Evolutionary conservation across 2,329 filamentous ascomycete genomes (phyloP).

Genomic region (Penicillium sp.): DNA sequence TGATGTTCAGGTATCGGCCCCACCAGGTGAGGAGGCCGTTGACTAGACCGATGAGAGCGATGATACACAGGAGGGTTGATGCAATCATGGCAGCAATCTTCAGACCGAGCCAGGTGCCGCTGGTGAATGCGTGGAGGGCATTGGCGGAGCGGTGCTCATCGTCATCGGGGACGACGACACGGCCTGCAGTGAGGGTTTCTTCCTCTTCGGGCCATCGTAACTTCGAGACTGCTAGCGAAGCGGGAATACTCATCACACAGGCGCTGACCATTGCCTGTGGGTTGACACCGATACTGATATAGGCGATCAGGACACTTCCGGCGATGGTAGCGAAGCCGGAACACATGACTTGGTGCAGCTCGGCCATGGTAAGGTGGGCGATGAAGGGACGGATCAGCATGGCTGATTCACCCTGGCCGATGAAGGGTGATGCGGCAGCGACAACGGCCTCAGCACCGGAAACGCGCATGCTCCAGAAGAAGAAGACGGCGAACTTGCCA

Average conservation of each 20-base stretch:
- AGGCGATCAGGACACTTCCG: conserved; percentile 81
- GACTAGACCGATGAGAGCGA: conserved; percentile 70
- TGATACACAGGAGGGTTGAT: conserved; percentile 77
- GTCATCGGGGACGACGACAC: conserved; percentile 77
- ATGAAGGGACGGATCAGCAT: conserved; percentile 91
- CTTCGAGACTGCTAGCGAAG: conserved; percentile 85
- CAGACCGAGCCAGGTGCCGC: conserved; percentile 80
- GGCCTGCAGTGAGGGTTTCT: conserved; percentile 78
- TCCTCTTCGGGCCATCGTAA: conserved; percentile 86
- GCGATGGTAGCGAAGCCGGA: conserved; percentile 92
- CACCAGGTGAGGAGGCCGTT: conserved; percentile 82
- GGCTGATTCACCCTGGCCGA: conserved; percentile 89
- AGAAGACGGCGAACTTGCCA: conserved; percentile 80
- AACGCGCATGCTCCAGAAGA: conserved; percentile 85
- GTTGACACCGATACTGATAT: conserved; percentile 80
- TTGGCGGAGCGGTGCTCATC: conserved; percentile 72
- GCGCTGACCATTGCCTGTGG: conserved; percentile 82
- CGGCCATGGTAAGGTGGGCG: conserved; percentile 77
- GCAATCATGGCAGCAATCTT: conserved; percentile 85
- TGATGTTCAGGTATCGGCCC: conserved; percentile 74
- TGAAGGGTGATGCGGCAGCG: conserved; percentile 87
- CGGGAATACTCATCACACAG: conserved; percentile 94
- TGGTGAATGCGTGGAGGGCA: conserved; percentile 78
- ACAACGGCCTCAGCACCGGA: conserved; percentile 93
- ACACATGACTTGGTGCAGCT: conserved; percentile 89